Evolutionary conservation across 495 filamentous ascomycete species (phyloP).

Genomic region (Trichocladium antarcticum): DNA sequence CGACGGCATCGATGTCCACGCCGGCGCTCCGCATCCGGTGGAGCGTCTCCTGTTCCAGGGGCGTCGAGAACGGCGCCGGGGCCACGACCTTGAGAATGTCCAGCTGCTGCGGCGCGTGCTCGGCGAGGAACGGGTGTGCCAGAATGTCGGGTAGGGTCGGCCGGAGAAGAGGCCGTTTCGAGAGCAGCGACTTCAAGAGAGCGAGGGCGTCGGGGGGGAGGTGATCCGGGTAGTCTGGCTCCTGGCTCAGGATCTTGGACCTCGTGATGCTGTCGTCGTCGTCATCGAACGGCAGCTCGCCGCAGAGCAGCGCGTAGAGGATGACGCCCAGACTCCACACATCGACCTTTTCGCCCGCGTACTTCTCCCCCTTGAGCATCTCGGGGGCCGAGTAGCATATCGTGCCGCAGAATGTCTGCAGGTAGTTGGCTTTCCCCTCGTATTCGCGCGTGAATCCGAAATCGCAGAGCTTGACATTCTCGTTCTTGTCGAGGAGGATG

Average conservation of each 20-base stretch:
- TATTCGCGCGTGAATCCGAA: conserved; percentile 98
- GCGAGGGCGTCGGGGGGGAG: conserved; percentile 65
- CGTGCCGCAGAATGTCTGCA: conserved; percentile 96
- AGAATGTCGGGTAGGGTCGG: conserved; percentile 83
- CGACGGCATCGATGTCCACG: conserved; percentile 85
- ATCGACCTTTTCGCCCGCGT: conserved; percentile 93
- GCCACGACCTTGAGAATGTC: conserved; percentile 78
- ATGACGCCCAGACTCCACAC: conserved; percentile 98
- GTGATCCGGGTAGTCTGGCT: conserved; percentile 73
- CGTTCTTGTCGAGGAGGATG: conserved; percentile 90
- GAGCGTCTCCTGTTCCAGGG: conserved; percentile 80
- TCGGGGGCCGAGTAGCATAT: conserved; percentile 96
- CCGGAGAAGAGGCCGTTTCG: conserved; percentile 76
- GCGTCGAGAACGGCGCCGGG: conserved; percentile 75
- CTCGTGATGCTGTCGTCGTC: conserved; percentile 83
- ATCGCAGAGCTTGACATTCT: conserved; percentile 97
- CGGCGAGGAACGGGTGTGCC: conserved; percentile 76
- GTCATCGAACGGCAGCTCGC: conserved; percentile 93
- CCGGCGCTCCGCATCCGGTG: conserved; percentile 92
- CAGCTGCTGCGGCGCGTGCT: conserved; percentile 79
- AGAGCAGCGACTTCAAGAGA: conserved; percentile 64
- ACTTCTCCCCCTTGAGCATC: conserved; percentile 97
- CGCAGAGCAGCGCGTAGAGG: conserved; percentile 80
- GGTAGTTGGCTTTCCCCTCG: conserved; percentile 84
- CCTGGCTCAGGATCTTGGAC: conserved; percentile 66